phyloP scores from a whole-genome alignment of 768 basidiomycete genomes.

The Lyophyllum shimeji region DNA sequence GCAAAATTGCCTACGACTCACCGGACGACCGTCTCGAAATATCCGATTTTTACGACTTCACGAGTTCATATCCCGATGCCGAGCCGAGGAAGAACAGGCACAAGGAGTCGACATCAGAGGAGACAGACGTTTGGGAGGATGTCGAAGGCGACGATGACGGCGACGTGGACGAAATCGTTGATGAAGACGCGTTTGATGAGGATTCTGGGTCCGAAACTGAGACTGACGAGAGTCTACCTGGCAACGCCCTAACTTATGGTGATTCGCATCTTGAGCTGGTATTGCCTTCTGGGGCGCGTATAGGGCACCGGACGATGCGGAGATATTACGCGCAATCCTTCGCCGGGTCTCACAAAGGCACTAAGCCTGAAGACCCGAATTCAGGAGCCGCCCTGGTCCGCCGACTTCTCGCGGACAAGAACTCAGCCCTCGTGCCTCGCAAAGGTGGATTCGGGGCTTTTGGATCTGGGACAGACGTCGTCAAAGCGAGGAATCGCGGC shows the following conservation, averaged over 20 bases:
- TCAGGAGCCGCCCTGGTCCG: conserved; percentile 79
- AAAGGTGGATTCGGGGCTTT: conserved; percentile 87
- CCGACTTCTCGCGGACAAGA: conserved; percentile 75
- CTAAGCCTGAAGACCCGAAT: conserved; percentile 58
- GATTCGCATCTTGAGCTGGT: conserved; percentile 86
- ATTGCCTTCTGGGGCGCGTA: conserved; percentile 87
- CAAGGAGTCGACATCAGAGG: conserved; percentile 22
- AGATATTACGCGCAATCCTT: conserved; percentile 88
- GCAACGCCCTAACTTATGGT: conserved; percentile 67
- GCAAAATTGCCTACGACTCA: conserved; percentile 90
- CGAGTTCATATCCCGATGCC: conserved; percentile 67
- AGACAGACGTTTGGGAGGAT: conserved; percentile 34
- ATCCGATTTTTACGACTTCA: conserved; percentile 94
- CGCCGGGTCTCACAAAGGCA: conserved; percentile 38
- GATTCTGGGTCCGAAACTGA: conserved; percentile 35
- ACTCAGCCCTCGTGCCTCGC: conserved; percentile 79
- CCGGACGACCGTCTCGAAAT: conserved; percentile 81
- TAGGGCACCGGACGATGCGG: conserved; percentile 87
- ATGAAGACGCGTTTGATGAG: conserved; percentile 34
- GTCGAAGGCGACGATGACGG: conserved; percentile 41
- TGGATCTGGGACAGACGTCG: conserved; percentile 76
- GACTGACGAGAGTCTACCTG: conserved; percentile 44
- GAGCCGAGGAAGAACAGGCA: conserved; percentile 26
- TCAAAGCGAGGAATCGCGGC: conserved; percentile 91
- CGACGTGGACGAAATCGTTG: conserved; percentile 44